These are phyloP conservation scores for Naganishia vishniacii DNA, from an alignment of 768 basidiomycete species.

Conservation along the genomic window DNA sequence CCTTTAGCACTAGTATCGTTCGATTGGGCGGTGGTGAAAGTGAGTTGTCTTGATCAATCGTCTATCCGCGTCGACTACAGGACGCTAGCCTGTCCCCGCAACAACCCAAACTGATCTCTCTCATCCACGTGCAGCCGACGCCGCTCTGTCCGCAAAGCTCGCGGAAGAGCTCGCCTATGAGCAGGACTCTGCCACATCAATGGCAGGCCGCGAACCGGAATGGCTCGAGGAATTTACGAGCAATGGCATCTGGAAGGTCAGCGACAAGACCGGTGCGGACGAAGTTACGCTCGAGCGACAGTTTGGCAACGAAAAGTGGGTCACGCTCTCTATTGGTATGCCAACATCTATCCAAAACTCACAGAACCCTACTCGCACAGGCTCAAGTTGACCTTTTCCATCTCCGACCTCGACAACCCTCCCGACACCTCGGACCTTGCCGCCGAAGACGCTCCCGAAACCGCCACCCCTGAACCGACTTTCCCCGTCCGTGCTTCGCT, in stretches of 20 bases:
- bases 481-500: constrained; percentile 75
- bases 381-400: constrained; percentile 84
- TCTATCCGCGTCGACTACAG: too few species aligned
- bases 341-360: background rate
- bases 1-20: constrained; percentile 32
- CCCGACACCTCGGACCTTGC: constrained; percentile 45
- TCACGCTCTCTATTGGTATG: constrained; percentile 28
- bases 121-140: constrained; percentile 57
- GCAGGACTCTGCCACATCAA: constrained; percentile 55
- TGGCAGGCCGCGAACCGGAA: constrained; percentile 56
- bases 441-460: constrained; percentile 43
- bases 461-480: constrained; percentile 47
- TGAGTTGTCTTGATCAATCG: too few species aligned
- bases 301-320: constrained; percentile 85
- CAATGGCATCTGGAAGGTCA: constrained; percentile 74
- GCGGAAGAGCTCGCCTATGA: constrained; percentile 82
- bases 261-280: constrained; percentile 66
- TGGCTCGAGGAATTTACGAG: constrained; percentile 70
- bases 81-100: background rate
- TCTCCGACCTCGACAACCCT: constrained; percentile 68
- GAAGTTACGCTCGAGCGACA: constrained; percentile 75
- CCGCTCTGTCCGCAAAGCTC: constrained; percentile 67
- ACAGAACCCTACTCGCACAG: constrained; percentile 50
- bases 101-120: background rate
- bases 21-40: constrained; percentile 42